Base-by-base conservation (phyloP, 2,329 filamentous ascomycete genomes). In the Delphinella strobiligena region DNA sequence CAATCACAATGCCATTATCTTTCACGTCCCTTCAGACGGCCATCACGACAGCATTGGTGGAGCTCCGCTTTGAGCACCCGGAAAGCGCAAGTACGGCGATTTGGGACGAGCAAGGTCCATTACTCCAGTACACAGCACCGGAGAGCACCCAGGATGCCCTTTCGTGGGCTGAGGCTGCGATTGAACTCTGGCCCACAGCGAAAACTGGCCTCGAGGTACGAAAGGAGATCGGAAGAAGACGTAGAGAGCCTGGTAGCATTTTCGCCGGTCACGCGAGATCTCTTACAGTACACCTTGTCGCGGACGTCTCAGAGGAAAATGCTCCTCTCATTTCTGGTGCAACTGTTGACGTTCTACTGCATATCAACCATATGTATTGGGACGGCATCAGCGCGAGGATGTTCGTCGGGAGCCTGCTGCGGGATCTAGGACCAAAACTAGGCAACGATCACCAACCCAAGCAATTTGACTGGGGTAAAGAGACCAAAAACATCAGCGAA, bases 321-420 rank as follows among this genome's bases (percentile, higher is more conserved):
- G 8, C 9, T 3, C 31, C 3, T 2, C 3, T 32, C 12, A n/a
- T 5, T 11, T 5, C 31, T 32, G 32, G 8, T 10, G 11, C 15
- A 18, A 14, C n/a, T 9, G 3, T 37, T 11, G 24, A 31, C 11
- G 3, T 37, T 1, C 12, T 31, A 12, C 2, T 31, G 8, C 35
- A 37, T 12, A 19, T 37, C 9, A 37, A 37, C 15, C 35, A 37
- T 14, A 37, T 37, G 24, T 31, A 37, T 27, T 37, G 35, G 35
- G 35, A 37, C 22, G 35, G 35, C 8, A 37, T 37, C 15, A 37
- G 24, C 15, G 35, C 24, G 9, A 16, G 24, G 31, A 16, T 7
- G 3, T 37, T 37, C 5, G 15, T 37, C 15, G 15, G 35, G 5
- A 10, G 19, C 15, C 5, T 37, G 4, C 15, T 37, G 7, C 7